These are phyloP conservation scores for Symbiodinium pilosum DNA, from an alignment of 73 alveolate species.

Conservation along the genomic window DNA sequence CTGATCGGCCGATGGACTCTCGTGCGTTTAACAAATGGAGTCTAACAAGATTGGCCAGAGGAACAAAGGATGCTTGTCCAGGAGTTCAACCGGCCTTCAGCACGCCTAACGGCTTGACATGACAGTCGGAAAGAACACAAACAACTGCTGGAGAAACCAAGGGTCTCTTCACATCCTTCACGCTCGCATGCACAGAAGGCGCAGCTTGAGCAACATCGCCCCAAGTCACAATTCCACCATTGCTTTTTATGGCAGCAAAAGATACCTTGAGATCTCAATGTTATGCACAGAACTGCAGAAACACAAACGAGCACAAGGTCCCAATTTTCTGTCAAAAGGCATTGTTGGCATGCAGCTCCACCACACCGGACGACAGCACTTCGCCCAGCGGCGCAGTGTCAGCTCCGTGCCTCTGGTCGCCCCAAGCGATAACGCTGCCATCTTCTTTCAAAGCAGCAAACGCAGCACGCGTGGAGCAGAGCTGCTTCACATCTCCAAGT, in stretches of 20 bases:
- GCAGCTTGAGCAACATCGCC: slow-evolving; percentile 59
- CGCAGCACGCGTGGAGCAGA: slow-evolving; percentile 51
- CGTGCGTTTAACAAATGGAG: too few relatives aligned
- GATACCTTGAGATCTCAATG: slow-evolving; percentile 31
- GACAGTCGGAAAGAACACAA: too few relatives aligned
- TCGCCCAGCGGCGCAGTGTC: not conserved
- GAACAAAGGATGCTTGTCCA: too few relatives aligned
- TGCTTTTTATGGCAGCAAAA: slow-evolving; percentile 38
- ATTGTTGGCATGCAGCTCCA: slow-evolving; percentile 50
- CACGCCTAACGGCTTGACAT: too few relatives aligned
- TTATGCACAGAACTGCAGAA: not conserved
- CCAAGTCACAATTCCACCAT: slow-evolving; percentile 70
- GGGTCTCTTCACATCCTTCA: slow-evolving; percentile 9
- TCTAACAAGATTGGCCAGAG: too few relatives aligned
- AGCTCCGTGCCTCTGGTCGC: slow-evolving; percentile 60
- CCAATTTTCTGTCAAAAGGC: slow-evolving; percentile 2
- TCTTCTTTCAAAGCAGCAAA: slow-evolving; percentile 57
- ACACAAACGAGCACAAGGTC: not conserved
- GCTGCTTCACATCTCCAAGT: not conserved
- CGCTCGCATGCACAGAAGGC: slow-evolving; percentile 52
- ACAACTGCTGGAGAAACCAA: too few relatives aligned
- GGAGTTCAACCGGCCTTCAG: too few relatives aligned
- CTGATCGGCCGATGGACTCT: too few relatives aligned
- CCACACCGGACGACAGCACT: slow-evolving; percentile 45
- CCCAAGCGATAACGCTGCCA: slow-evolving; percentile 50